Evolutionary conservation across 306 rosid species (phyloP).

Genomic region (barrel medic (Medicago truncatula)): DNA sequence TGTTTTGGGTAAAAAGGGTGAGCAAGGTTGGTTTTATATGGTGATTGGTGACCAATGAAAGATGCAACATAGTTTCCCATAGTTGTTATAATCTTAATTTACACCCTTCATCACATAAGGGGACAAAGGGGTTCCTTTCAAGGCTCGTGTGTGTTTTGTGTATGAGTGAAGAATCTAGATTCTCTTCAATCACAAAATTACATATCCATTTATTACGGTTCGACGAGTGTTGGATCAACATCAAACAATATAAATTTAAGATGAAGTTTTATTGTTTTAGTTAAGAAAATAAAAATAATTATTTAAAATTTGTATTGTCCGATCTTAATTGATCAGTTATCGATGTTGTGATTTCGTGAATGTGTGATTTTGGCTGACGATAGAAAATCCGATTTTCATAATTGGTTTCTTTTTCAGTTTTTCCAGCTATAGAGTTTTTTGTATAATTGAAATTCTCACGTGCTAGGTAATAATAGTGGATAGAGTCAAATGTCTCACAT

Average conservation of each 20-base stretch:
- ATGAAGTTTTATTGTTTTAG: too few relatives aligned
- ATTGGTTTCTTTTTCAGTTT: conserved; percentile 14
- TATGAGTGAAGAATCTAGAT: background rate
- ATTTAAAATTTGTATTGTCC: too few relatives aligned
- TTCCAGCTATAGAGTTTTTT: conserved; percentile 28
- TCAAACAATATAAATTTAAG: too few relatives aligned
- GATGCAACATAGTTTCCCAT: conserved; percentile 19
- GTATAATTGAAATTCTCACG: conserved; percentile 45
- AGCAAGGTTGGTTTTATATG: conserved; percentile 34
- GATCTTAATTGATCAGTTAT: too few relatives aligned
- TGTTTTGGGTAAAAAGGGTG: conserved; percentile 34
- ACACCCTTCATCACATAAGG: conserved; percentile 18
- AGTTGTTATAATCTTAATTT: conserved; percentile 26
- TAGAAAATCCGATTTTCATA: background rate
- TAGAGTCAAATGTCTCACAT: conserved; percentile 39
- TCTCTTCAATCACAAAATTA: too few relatives aligned
- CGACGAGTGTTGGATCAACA: too few relatives aligned
- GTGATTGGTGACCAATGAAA: conserved; percentile 28
- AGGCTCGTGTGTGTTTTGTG: background rate
- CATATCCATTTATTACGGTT: too few relatives aligned
- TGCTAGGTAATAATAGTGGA: conserved; percentile 43
- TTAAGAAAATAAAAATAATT: too few relatives aligned
- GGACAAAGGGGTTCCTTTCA: conserved; percentile 25
- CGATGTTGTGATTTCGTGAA: background rate
- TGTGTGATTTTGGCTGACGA: too few relatives aligned